These are phyloP conservation scores for Leptodontidium sp. DNA, from an alignment of 2,329 filamentous ascomycete species.

Conservation along the genomic window DNA sequence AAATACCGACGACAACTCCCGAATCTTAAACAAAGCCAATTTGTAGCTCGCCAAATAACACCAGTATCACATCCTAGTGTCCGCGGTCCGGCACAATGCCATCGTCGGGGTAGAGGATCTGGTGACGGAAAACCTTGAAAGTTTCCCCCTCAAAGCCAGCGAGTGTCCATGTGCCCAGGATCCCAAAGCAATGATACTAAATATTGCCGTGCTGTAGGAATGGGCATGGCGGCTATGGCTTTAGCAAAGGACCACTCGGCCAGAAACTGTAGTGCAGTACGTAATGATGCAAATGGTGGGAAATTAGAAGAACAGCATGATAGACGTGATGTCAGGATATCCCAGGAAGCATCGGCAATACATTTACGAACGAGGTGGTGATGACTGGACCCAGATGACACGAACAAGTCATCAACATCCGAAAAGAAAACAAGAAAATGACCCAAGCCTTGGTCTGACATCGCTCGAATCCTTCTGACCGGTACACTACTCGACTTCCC, in stretches of 20 bases:
- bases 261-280: neutral
- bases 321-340: neutral
- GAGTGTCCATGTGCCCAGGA: neutral
- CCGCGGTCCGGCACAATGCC: neutral
- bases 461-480: neutral
- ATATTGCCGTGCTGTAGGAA: neutral
- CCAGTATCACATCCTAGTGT: conserved; percentile 1
- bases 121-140: neutral
- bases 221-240: neutral
- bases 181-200: neutral
- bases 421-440: conserved; percentile 12
- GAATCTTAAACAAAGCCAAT: neutral
- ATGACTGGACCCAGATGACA: neutral
- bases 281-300: neutral
- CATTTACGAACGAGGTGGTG: neutral
- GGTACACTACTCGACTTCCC: neutral
- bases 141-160: neutral
- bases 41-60: neutral
- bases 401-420: conserved; percentile 8
- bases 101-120: neutral
- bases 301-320: too few species aligned
- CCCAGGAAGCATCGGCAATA: neutral
- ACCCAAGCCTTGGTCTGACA: conserved; percentile 3
- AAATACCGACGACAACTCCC: neutral
- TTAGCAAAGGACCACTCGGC: neutral